These are phyloP conservation scores for Colletotrichum chlorophyti DNA, from an alignment of 2,329 filamentous ascomycete genomes.

Conservation along the genomic window DNA sequence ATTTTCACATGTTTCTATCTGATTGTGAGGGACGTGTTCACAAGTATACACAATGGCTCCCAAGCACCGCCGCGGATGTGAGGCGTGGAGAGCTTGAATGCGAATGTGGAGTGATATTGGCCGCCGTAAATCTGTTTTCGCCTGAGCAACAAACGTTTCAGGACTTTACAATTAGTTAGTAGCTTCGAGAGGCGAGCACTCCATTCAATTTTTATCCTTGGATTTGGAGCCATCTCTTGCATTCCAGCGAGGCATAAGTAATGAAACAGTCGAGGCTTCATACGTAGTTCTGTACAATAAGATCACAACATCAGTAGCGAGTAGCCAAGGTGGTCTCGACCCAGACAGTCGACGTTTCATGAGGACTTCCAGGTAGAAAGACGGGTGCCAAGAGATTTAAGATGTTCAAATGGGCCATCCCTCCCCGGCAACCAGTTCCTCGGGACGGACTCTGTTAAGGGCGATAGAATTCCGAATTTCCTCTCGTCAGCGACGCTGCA, in stretches of 20 bases:
- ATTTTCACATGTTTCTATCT: too few species aligned
- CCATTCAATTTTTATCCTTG: background rate
- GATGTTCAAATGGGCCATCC: background rate
- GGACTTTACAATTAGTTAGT: too few species aligned
- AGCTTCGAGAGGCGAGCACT: background rate
- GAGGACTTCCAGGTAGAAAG: background rate
- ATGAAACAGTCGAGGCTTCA: too few species aligned
- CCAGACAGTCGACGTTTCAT: conserved; percentile 6
- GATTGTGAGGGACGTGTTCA: background rate
- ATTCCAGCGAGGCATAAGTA: too few species aligned
- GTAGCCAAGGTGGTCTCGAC: background rate
- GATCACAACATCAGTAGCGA: background rate
- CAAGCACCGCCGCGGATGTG: background rate
- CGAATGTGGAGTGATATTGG: too few species aligned
- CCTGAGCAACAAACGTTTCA: too few species aligned
- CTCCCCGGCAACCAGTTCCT: conserved; percentile 12
- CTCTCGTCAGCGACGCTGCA: conserved; percentile 1
- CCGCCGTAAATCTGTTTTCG: too few species aligned
- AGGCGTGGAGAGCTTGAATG: conserved; percentile 2
- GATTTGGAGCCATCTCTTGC: background rate
- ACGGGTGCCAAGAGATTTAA: background rate
- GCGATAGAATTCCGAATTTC: background rate
- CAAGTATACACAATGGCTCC: background rate
- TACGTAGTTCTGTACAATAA: background rate
- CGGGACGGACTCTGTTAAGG: conserved; percentile 1